phyloP scores from a whole-genome alignment of 1,284 basidiomycete species.

The Heterobasidion occidentale region DNA sequence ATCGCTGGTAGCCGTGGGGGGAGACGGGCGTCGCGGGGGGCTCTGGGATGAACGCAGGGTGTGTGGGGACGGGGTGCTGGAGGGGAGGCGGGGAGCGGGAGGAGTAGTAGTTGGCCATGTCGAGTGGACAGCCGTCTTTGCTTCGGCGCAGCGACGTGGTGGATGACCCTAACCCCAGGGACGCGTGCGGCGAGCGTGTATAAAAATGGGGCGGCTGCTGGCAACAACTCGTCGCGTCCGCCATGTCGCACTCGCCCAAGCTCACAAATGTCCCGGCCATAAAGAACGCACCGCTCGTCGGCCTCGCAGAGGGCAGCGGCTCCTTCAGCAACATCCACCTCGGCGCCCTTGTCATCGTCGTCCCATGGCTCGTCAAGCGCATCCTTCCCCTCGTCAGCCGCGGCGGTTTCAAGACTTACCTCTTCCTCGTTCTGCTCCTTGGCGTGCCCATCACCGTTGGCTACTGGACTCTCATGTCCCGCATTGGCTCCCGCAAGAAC shows the following conservation, averaged over 20 bases:
- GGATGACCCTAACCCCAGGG: background rate
- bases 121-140: background rate
- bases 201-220: background rate
- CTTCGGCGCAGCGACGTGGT: background rate
- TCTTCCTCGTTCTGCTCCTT: slow-evolving; percentile 70
- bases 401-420: slow-evolving; percentile 78
- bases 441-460: slow-evolving; percentile 74
- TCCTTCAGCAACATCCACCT: slow-evolving; percentile 81
- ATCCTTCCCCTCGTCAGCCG: slow-evolving; percentile 71
- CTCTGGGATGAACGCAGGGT: slow-evolving; percentile 85
- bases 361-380: slow-evolving; percentile 79
- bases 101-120: slow-evolving; percentile 35
- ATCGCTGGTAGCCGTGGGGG: slow-evolving; percentile 71
- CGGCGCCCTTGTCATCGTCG: slow-evolving; percentile 64
- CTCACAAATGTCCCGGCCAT: slow-evolving; percentile 61
- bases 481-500: slow-evolving; percentile 77
- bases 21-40: slow-evolving; percentile 77
- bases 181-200: background rate
- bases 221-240: slow-evolving; percentile 1
- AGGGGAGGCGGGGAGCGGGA: slow-evolving; percentile 72
- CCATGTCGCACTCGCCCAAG: slow-evolving; percentile 43
- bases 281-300: slow-evolving; percentile 76
- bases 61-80: slow-evolving; percentile 85
- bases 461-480: slow-evolving; percentile 91
- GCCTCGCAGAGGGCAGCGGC: slow-evolving; percentile 83